Conservation (phyloP, 306 rosid species). For the Casuarina glauca region DNA sequence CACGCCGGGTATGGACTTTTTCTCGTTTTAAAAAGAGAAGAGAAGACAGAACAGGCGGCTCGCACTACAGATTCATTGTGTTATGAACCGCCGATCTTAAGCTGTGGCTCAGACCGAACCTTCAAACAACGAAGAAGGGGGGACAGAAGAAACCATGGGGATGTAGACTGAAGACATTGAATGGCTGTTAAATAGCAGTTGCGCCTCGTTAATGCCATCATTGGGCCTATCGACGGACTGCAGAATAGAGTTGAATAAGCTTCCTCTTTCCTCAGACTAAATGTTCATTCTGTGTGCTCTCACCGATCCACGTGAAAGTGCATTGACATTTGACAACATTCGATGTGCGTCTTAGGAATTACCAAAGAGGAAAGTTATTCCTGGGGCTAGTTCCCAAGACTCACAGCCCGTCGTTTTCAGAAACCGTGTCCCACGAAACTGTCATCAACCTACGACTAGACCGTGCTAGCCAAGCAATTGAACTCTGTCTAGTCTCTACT, state of each 20-base stretch:
- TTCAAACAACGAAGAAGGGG: conserved; percentile 15
- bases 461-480: too few relatives aligned
- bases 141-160: conserved; percentile 31
- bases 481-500: too few relatives aligned
- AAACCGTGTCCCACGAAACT: too few relatives aligned
- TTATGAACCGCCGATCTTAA: neutral
- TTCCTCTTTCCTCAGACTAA: neutral
- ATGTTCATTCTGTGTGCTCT: neutral
- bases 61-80: conserved; percentile 4
- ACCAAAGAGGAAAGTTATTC: too few relatives aligned
- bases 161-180: too few relatives aligned
- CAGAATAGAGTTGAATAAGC: neutral
- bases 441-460: too few relatives aligned
- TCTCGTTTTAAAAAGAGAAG: neutral
- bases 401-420: too few relatives aligned
- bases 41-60: neutral
- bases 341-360: too few relatives aligned
- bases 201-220: conserved; percentile 33
- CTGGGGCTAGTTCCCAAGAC: too few relatives aligned
- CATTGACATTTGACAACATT: too few relatives aligned
- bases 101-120: conserved; percentile 24
- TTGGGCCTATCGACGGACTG: conserved; percentile 38
- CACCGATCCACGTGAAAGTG: too few relatives aligned
- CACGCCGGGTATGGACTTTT: too few relatives aligned
- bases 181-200: conserved; percentile 9